Evolutionary conservation across 345 rosid genomes (phyloP).

Genomic region (Pugionium cornutum): DNA sequence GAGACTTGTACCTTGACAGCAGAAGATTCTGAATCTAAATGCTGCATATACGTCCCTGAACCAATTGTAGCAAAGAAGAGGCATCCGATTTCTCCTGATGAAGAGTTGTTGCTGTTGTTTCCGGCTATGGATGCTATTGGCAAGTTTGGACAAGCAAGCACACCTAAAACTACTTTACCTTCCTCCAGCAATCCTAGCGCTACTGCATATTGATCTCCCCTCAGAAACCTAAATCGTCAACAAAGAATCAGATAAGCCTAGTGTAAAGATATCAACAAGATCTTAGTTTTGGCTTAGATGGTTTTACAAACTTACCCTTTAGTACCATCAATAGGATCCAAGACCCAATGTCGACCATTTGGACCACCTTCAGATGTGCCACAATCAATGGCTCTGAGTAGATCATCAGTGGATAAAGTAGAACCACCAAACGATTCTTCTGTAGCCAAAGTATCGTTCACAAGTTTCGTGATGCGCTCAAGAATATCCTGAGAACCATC

Average conservation of each 20-base stretch:
- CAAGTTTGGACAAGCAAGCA: constrained; percentile 93
- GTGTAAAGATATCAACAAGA: too few relatives aligned
- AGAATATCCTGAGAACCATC: constrained; percentile 62
- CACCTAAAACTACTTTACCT: constrained; percentile 94
- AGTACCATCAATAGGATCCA: constrained; percentile 98
- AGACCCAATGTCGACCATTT: constrained; percentile 89
- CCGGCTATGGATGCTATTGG: constrained; percentile 58
- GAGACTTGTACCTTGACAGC: constrained; percentile 73
- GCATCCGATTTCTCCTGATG: constrained; percentile 58
- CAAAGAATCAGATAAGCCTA: too few relatives aligned
- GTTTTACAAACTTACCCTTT: constrained; percentile 68
- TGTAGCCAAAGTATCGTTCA: constrained; percentile 68
- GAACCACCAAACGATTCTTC: constrained; percentile 55
- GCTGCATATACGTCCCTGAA: constrained; percentile 82
- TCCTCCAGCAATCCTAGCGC: constrained; percentile 84
- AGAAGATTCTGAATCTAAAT: constrained; percentile 53
- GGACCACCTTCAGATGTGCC: constrained; percentile 94
- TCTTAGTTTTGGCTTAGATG: not conserved
- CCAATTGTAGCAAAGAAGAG: constrained; percentile 78
- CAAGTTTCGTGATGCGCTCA: constrained; percentile 76
- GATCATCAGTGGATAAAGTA: constrained; percentile 62
- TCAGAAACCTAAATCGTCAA: constrained; percentile 56
- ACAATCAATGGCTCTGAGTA: constrained; percentile 69
- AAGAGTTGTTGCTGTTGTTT: constrained; percentile 35
- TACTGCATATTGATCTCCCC: constrained; percentile 94